Base-by-base conservation (phyloP, 345 rosid species). In the Gynandropsis gynandra region DNA sequence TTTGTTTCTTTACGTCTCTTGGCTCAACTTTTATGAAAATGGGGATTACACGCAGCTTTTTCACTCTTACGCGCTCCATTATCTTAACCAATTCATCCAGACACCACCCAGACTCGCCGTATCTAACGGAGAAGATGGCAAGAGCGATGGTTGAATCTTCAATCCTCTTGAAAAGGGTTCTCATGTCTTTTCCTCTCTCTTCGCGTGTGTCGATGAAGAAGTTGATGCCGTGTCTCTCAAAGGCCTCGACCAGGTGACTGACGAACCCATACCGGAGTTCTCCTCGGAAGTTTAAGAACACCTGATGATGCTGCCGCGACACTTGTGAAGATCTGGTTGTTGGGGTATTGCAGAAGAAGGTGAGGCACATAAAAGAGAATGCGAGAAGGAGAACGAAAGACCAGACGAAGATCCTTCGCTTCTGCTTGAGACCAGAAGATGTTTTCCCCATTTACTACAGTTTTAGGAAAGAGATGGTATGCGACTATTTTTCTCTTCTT, bases 1-100 rank as follows among this genome's bases (percentile, higher is more conserved):
- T 11, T 24, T 54, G 58, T 12, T 29, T 16, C 16, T 37, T 54
- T 0, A 54, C 39, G 12, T 46, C 40, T 16, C 3, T 24, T 0
- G 58, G 37, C 47, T 54, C 42, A 24, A 54, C 58, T 8, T 54
- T 54, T 24, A 41, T 39, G 47, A 54, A 54, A 21, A 54, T 54
- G 29, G 58, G 58, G 40, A 54, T 10, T 16, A 41, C 48, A 39
- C 1, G 47, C 31, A 54, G 47, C 9, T 40, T 54, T 29, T 24
- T 13, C 9, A 24, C 4, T 1, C 27, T 37, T 0, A 47, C 58
- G 15, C 58, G 10, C 16, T 54, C 4, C 16, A 39, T 54, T 0
- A 54, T 54, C 27, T 0, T 41, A 0, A 16, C 48, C 0, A 54
- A 37, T 16, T 54, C 58, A 47, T 54, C 8, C 0, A 54, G 12